A percentile compares a stretch with the other conserved stretches of the same genome.
Conservation (phyloP, 768 basidiomycete species). For the Naganishia onofrii region DNA sequence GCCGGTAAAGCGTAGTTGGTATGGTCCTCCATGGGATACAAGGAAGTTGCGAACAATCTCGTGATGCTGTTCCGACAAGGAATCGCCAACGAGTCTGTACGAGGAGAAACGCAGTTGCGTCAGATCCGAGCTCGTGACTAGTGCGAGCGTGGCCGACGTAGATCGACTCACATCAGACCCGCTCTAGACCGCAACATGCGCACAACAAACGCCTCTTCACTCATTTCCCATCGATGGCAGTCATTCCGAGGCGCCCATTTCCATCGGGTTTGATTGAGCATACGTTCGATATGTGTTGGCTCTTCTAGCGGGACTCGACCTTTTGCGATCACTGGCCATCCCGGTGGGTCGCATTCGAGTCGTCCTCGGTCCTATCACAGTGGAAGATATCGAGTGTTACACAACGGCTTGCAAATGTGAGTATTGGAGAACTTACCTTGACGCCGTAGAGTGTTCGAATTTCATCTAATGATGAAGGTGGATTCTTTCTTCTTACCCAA, state of each 20-base stretch:
- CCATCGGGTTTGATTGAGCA: constrained; percentile 14
- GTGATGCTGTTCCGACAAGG: constrained; percentile 27
- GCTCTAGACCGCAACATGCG: constrained; percentile 27
- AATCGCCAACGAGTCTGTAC: constrained; percentile 27
- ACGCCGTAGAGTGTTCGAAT: constrained; percentile 9
- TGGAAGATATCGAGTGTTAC: too few relatives aligned
- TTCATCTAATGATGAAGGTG: constrained; percentile 3
- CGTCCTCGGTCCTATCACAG: not conserved
- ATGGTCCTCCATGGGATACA: not conserved
- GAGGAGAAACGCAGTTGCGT: not conserved
- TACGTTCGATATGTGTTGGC: constrained; percentile 15
- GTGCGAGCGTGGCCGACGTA: too few relatives aligned
- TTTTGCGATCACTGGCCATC: constrained; percentile 13
- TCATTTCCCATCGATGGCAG: constrained; percentile 7
- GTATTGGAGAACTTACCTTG: constrained; percentile 3
- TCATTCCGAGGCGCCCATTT: not conserved
- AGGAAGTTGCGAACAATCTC: constrained; percentile 15
- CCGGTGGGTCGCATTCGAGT: constrained; percentile 21
- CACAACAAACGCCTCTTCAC: constrained; percentile 21
- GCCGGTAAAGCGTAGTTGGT: not conserved
- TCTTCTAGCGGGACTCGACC: constrained; percentile 8
- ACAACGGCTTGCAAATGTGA: too few relatives aligned
- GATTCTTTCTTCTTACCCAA: constrained; percentile 6
- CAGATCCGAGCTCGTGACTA: not conserved
- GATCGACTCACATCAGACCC: constrained; percentile 22